Base-by-base conservation (phyloP, 2,329 filamentous ascomycete genomes). In the Coniochaeta hoffmannii region DNA sequence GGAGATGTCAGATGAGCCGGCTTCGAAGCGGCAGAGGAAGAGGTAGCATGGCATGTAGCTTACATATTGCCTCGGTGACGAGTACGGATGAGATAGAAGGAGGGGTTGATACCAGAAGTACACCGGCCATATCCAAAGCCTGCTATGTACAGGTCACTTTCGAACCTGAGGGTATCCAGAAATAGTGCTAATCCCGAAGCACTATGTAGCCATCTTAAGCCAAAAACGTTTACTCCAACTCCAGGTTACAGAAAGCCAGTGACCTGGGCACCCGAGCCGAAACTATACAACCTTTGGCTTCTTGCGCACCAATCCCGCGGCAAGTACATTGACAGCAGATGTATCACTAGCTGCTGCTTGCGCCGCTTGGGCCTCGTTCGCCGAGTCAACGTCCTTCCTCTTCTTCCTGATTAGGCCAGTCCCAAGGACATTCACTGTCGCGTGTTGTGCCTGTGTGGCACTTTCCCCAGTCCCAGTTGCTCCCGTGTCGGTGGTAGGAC, bases 291-390 rank as follows among this genome's bases (percentile, higher is more conserved):
- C 61, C 65, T 84, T 86, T 26, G 75, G 68, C 67, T 84, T 86
- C 70, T 83, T 84, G 56, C 80, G 73, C 30, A 85, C 69, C 58
- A 83, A 68, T 1, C 76, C 72, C 15, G 69, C 71, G 1, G 69
- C 66, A 17, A 85, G 69, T 10, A 82, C 69, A 64, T 83, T 84
- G n/a, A 60, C 59, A 41, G 26, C 31, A 7, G 53, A 8, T 38
- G 14, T n/a, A 32, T 26, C 19, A 11, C 46, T 1, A 26, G n/a
- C 12, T 56, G 50, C 14, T 17, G 31, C 24, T 26, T 9, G 75
- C 70, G 14, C 60, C 34, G 34, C 46, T n/a, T 57, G 46, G 12
- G 19, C 36, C n/a, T 34, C 26, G 6, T 28, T n/a, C 26, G 11
- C 12, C 17, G 36, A 10, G 6, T 32, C 35, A n/a, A 28, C 8